Conservation (phyloP, 768 basidiomycete species). For the Kwoniella newhampshirensis region DNA sequence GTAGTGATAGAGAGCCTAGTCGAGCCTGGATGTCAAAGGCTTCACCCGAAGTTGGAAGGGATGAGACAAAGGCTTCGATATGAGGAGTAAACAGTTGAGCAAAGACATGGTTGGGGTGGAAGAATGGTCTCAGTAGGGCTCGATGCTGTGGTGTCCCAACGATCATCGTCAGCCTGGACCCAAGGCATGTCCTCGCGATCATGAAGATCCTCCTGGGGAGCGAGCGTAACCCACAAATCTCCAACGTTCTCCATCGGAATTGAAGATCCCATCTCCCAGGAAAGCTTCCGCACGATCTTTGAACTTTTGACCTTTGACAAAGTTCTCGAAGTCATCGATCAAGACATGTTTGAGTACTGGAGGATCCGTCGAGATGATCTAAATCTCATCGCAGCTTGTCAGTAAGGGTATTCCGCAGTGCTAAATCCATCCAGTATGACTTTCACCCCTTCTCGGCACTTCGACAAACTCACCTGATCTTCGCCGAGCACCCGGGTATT, state of each 20-base stretch:
- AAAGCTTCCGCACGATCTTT: conserved; percentile 40
- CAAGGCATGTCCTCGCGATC: neutral
- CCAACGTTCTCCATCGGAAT: conserved; percentile 46
- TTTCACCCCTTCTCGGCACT: neutral
- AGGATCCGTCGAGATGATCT: conserved; percentile 43
- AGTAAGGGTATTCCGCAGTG: no score
- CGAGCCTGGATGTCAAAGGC: conserved; percentile 41
- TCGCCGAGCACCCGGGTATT: conserved; percentile 50
- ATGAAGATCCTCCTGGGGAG: conserved; percentile 2
- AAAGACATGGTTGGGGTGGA: conserved; percentile 37
- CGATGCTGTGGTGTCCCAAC: conserved; percentile 36
- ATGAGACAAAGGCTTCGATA: conserved; percentile 23
- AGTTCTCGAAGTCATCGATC: conserved; percentile 38
- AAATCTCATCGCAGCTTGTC: no score
- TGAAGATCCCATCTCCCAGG: conserved; percentile 53
- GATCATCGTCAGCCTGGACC: neutral
- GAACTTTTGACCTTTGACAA: conserved; percentile 47
- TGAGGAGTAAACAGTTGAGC: conserved; percentile 30
- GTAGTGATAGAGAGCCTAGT: conserved; percentile 29
- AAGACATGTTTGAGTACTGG: conserved; percentile 40
- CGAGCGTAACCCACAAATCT: conserved; percentile 35
- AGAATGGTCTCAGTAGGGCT: conserved; percentile 46
- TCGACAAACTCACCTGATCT: conserved; percentile 40
- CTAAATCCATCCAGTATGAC: no score
- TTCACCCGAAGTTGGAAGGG: conserved; percentile 4